phyloP scores from a whole-genome alignment of 306 rosid species.

The Fragaria nilgerrensis region DNA sequence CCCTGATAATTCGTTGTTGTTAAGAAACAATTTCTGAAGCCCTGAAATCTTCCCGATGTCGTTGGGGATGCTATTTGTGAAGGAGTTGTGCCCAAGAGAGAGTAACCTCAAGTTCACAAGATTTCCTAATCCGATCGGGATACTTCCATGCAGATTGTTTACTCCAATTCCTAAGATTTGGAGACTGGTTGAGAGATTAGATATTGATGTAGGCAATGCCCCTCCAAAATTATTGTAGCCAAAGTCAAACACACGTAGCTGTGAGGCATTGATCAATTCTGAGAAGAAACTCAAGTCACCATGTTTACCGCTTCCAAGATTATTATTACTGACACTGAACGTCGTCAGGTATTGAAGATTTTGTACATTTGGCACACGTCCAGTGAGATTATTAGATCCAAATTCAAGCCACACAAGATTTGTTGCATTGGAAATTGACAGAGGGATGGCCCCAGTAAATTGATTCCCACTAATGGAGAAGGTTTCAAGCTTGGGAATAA shows the following conservation, averaged over 20 bases:
- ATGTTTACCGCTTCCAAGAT: neutral
- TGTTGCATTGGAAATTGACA: neutral
- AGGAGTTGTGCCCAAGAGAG: accelerated
- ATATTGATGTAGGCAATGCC: neutral
- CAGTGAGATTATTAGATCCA: accelerated
- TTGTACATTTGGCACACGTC: neutral
- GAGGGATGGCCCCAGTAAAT: neutral
- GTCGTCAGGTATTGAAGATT: accelerated
- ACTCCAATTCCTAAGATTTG: accelerated
- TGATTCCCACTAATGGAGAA: accelerated
- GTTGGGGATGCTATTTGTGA: neutral
- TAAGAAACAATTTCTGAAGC: neutral
- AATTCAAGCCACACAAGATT: neutral
- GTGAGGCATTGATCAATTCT: neutral
- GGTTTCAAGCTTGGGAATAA: neutral
- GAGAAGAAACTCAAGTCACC: neutral
- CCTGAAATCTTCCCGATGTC: neutral
- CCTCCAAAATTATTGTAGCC: neutral
- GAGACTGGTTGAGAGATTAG: neutral
- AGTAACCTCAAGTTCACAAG: neutral
- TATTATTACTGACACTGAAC: accelerated
- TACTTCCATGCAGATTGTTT: neutral
- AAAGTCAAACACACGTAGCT: accelerated
- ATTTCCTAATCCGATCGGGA: neutral
- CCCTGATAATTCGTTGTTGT: neutral